phyloP scores from a whole-genome alignment of 441 rosid genomes.

The Dalechampia spathulata region DNA sequence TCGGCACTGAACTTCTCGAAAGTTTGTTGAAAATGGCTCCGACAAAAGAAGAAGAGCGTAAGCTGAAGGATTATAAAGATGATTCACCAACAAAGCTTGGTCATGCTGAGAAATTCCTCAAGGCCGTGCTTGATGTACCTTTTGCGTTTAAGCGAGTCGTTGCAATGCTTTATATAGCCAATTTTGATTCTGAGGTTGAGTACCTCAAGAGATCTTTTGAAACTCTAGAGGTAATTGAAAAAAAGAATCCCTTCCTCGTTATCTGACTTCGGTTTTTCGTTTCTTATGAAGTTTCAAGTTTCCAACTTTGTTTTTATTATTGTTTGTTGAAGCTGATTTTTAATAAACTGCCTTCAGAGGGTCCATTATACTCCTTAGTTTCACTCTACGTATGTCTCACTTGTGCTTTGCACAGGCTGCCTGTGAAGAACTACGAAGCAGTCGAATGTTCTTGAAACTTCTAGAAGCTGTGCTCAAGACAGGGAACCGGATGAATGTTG shows the following conservation, averaged over 20 bases:
- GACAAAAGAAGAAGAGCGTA: conserved; percentile 78
- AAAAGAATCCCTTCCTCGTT: neutral
- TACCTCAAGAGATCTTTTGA: conserved; percentile 54
- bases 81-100: conserved; percentile 67
- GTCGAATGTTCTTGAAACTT: conserved; percentile 67
- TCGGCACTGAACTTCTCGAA: conserved; percentile 92
- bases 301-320: neutral
- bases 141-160: conserved; percentile 62
- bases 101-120: conserved; percentile 77
- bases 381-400: neutral
- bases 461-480: conserved; percentile 72
- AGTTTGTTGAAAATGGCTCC: conserved; percentile 87
- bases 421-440: conserved; percentile 68
- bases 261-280: neutral
- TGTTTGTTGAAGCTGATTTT: conserved; percentile 9
- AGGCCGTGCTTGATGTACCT: conserved; percentile 71
- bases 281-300: too few species aligned
- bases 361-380: neutral
- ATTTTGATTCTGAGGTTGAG: conserved; percentile 59
- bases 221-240: conserved; percentile 56
- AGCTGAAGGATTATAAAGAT: conserved; percentile 58
- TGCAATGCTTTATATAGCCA: conserved; percentile 69
- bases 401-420: conserved; percentile 45
- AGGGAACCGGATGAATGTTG: conserved; percentile 92
- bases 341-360: neutral